Base-by-base conservation (phyloP, 768 basidiomycete species). In the Amanita phalloides region DNA sequence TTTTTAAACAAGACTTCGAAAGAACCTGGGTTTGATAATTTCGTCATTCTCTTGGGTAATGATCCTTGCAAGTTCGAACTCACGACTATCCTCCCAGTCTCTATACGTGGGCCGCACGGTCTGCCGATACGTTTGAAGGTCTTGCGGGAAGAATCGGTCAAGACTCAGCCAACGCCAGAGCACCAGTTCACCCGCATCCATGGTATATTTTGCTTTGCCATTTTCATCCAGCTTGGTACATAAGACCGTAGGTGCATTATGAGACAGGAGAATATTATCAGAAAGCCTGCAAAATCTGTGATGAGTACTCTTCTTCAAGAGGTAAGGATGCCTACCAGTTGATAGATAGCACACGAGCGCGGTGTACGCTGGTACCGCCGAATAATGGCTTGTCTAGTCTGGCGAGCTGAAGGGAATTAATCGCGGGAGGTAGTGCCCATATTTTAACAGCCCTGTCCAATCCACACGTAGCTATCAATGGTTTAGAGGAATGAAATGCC, bases 341-440 rank as follows among this genome's bases (percentile, higher is more conserved):
- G 1, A 89, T 68, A 2, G 83, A 84, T 17, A 81, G 61, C 1
- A 86, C 75, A 7, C 80, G 71, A 13, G 82, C 77, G 56, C 77
- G 79, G 57, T 89, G 86, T 10, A 90, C 71, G 28, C 71, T 67
- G 25, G 75, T 71, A 38, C 78, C 84, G 56, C 81, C 84, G 60
- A 88, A 89, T 2, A 90, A 61, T 0, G 88, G 86, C 54, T 88
- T 89, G 54, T 90, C 86, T 61, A 84, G 81, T 32, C 84, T 72
- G 45, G 69, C 66, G 46, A 81, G 66, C 8, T 54, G 54, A 17
- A 4, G 14, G n/a, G 43, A 38, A n/a, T 70, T 62, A 2, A 55
- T 49, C 17, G 68, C 61, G 32, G 64, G 67, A 2, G 62, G 65
- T 23, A 76, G 73, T 17, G 84, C 64, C 88, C 88, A 90, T 5